phyloP scores from a whole-genome alignment of 805 yeast genomes.

The Dipodascus geniculatus region DNA sequence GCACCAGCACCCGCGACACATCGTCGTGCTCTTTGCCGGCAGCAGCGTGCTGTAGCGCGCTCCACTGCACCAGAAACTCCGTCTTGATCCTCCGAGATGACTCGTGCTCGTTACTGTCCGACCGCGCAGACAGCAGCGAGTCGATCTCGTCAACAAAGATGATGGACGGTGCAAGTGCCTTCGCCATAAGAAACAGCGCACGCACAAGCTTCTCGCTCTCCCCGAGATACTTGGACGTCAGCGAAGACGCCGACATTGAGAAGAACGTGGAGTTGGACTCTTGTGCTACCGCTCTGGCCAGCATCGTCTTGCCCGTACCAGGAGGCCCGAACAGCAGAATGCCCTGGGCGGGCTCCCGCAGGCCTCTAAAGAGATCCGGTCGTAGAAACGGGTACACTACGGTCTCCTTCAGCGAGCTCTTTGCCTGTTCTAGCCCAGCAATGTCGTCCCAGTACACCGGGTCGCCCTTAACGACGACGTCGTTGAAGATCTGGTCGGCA shows the following conservation, averaged over 20 bases:
- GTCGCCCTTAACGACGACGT: slow-evolving; percentile 81
- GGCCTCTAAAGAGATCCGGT: slow-evolving; percentile 83
- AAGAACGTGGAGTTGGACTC: slow-evolving; percentile 90
- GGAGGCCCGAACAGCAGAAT: slow-evolving; percentile 96
- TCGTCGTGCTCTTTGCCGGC: slow-evolving; percentile 50
- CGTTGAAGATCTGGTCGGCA: slow-evolving; percentile 76
- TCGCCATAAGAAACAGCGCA: slow-evolving; percentile 76
- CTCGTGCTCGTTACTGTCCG: slow-evolving; percentile 70
- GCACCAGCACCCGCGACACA: slow-evolving; percentile 62
- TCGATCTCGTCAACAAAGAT: slow-evolving; percentile 96
- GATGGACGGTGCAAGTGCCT: slow-evolving; percentile 79
- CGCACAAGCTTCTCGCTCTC: slow-evolving; percentile 89
- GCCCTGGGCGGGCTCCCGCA: slow-evolving; percentile 93
- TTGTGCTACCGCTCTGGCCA: slow-evolving; percentile 92
- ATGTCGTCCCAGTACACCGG: slow-evolving; percentile 92
- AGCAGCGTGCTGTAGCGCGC: slow-evolving; percentile 79
- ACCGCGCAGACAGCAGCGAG: slow-evolving; percentile 72
- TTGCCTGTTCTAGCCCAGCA: slow-evolving; percentile 85
- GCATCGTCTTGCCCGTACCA: slow-evolving; percentile 98
- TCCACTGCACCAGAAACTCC: slow-evolving; percentile 92
- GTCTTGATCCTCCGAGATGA: slow-evolving; percentile 83
- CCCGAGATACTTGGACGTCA: slow-evolving; percentile 74
- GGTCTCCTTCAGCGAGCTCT: slow-evolving; percentile 79
- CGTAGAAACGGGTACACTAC: slow-evolving; percentile 92
- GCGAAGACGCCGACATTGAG: slow-evolving; percentile 78